phyloP scores from a whole-genome alignment of 2,329 filamentous ascomycete species.

The Zelopaecilomyces penicillatus region DNA sequence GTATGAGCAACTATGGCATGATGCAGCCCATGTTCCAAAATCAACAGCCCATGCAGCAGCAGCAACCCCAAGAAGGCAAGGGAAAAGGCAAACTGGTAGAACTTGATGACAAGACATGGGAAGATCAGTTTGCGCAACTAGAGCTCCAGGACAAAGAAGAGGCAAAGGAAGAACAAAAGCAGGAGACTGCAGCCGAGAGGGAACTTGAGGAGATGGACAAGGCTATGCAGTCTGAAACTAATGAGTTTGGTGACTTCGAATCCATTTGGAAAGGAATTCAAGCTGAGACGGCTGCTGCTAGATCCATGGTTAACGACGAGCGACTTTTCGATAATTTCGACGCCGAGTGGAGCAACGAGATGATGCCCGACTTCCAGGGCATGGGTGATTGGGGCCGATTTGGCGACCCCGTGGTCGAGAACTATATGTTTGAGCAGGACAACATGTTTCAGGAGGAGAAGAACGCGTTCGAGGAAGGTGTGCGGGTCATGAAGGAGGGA shows the following conservation, averaged over 20 bases:
- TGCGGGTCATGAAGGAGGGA: slow-evolving; percentile 86
- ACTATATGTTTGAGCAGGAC: slow-evolving; percentile 91
- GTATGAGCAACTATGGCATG: slow-evolving; percentile 36
- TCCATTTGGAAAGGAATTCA: slow-evolving; percentile 78
- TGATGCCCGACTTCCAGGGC: slow-evolving; percentile 49
- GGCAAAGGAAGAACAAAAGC: slow-evolving; percentile 47
- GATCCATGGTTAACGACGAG: slow-evolving; percentile 61
- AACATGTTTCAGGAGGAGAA: slow-evolving; percentile 76
- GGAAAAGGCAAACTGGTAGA: slow-evolving; percentile 92
- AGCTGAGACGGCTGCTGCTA: slow-evolving; percentile 63
- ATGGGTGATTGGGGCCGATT: slow-evolving; percentile 57
- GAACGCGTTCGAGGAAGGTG: slow-evolving; percentile 87
- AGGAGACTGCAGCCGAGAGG: slow-evolving; percentile 64
- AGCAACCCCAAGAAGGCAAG: slow-evolving; percentile 48
- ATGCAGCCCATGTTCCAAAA: slow-evolving; percentile 43
- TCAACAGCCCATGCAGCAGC: slow-evolving; percentile 39
- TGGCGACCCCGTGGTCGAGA: slow-evolving; percentile 70
- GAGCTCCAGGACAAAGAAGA: slow-evolving; percentile 53
- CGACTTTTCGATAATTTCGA: slow-evolving; percentile 61
- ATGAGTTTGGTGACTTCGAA: slow-evolving; percentile 81
- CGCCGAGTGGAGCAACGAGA: slow-evolving; percentile 63
- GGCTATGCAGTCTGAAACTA: slow-evolving; percentile 58
- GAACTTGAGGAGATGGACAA: slow-evolving; percentile 83
- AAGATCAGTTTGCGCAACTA: slow-evolving; percentile 89
- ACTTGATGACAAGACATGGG: slow-evolving; percentile 89